Evolutionary conservation across 202 grass and related monocot genomes (phyloP), one percentile per base, ranked within the genome.

Genomic region (Saccharum hybrid): DNA sequence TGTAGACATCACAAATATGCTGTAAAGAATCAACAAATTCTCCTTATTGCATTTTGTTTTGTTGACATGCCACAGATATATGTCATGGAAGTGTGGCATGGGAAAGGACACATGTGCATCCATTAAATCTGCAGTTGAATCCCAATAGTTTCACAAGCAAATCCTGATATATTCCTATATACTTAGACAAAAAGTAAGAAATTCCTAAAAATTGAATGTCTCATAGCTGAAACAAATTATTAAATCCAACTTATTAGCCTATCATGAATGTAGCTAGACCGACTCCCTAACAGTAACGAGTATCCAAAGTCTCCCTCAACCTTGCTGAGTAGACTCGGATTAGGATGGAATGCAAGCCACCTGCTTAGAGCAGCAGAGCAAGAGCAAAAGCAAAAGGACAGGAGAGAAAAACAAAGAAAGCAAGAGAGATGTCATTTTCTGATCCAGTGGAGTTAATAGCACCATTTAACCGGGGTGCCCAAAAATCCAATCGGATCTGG

Each of bases 401-500:
- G 10, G 10, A 6, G 6, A 63, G 65, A 54, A 37, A 51, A 80
- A 22, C 15, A 69, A 30, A 59, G 16, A 40, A 82, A 11, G 38
- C 19, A 48, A 80, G 9, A 41, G 30, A 70, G 31, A 30, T 63
- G 33, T 63, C 34, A n/a, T 56, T 54, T 77, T 82, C 57, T 22
- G 48, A 56, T 26, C 42, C 12, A 70, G 5, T 39, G 41, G 31
- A 77, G 34, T 64, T 59, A 61, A 40, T 77, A 40, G 23, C 19
- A 68, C 41, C 74, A 66, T 41, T 74, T 23, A 28, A 14, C 59
- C 37, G 2, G 34, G 23, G 54, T 72, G 42, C 41, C 23, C 54
- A 59, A 76, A 82, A 64, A 71, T 54, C 69, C 31, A 52, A 84
- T 16, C 16, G 11, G 15, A 62, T 81, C 11, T 52, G 39, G 30